phyloP scores from a whole-genome alignment of 148 eudicot genomes.

The Fagopyrum tataricum region DNA sequence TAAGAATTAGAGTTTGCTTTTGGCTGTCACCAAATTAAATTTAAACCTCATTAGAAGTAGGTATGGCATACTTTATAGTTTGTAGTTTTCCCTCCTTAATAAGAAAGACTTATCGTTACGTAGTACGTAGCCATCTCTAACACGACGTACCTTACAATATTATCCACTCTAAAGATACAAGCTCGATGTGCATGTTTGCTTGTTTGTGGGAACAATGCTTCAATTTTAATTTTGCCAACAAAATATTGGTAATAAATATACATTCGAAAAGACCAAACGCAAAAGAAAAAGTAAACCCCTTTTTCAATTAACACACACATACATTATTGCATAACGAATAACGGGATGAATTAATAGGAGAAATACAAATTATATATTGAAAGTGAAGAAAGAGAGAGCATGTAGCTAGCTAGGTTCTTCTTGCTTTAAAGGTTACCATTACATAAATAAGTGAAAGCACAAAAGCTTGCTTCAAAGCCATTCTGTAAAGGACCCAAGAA shows the following conservation, averaged over 20 bases:
- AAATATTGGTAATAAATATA: too few relatives aligned
- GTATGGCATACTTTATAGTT: background rate
- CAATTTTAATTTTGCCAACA: too few relatives aligned
- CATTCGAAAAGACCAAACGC: too few relatives aligned
- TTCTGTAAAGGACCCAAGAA: constrained; percentile 2
- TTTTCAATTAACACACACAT: background rate
- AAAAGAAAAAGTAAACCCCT: background rate
- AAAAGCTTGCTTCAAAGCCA: constrained; percentile 10
- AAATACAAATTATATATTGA: background rate
- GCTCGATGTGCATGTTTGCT: background rate
- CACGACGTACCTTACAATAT: background rate
- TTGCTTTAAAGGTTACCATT: constrained; percentile 2
- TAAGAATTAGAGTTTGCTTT: too few relatives aligned
- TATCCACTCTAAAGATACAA: background rate
- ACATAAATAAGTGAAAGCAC: constrained; percentile 3
- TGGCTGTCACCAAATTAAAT: too few relatives aligned
- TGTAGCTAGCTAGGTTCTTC: background rate
- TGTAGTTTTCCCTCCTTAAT: background rate
- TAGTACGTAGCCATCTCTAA: background rate
- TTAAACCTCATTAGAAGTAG: too few relatives aligned
- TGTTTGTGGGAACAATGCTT: background rate
- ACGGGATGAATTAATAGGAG: too few relatives aligned
- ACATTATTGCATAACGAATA: too few relatives aligned
- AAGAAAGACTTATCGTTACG: background rate
- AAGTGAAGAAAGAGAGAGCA: too few relatives aligned